Evolutionary conservation across 2,329 filamentous ascomycete species (phyloP).

Genomic region (Neoscytalidium dimidiatum): DNA sequence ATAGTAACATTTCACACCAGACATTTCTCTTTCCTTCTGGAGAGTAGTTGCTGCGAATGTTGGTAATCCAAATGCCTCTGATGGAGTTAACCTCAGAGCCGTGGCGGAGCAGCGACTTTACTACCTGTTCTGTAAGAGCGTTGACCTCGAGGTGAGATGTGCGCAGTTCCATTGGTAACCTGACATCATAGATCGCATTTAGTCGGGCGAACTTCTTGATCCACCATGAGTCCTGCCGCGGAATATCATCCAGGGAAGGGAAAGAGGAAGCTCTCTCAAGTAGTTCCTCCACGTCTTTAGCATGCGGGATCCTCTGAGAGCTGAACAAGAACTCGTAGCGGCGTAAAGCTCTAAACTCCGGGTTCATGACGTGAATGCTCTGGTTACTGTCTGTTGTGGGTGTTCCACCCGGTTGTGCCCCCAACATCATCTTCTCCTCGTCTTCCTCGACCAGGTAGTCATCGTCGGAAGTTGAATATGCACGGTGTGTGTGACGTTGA

Average conservation of each 20-base stretch:
- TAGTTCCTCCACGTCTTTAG: not conserved
- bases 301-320: not conserved
- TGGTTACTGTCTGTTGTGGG: not conserved
- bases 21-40: slow-evolving; percentile 3
- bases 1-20: slow-evolving; percentile 50
- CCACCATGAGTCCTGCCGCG: slow-evolving; percentile 12
- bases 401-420: not conserved
- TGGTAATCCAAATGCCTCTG: not conserved
- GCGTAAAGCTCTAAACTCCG: not conserved
- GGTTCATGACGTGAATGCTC: not conserved
- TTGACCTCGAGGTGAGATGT: slow-evolving; percentile 3
- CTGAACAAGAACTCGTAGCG: not conserved
- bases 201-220: slow-evolving; percentile 12
- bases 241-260: not conserved
- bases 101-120: not conserved
- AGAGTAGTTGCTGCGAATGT: not conserved
- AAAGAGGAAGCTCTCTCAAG: not conserved
- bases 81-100: not conserved
- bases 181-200: slow-evolving; percentile 2
- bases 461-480: not conserved
- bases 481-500: not conserved
- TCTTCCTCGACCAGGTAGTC: slow-evolving; percentile 13
- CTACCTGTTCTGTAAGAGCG: slow-evolving; percentile 9
- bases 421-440: not conserved
- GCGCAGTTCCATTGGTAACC: slow-evolving; percentile 3